Percentiles rank a stretch among this genome's conserved stretches.
Conservation (phyloP, 805 yeast species). For the Middelhovenomyces tepae region DNA sequence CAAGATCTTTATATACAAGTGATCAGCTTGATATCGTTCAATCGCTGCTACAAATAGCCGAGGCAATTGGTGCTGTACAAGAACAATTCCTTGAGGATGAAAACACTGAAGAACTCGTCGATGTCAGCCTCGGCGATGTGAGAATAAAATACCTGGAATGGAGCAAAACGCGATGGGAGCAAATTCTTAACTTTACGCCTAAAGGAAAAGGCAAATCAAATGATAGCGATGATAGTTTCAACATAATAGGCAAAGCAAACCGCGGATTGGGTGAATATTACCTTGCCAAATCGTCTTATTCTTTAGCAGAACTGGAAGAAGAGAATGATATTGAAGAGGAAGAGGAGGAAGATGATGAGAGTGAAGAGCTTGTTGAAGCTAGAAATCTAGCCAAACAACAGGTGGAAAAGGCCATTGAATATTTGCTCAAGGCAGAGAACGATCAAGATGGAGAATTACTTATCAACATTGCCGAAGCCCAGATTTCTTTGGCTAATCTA, state of each 20-base stretch:
- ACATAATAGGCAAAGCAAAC: conserved; percentile 18
- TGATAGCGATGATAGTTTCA: conserved; percentile 8
- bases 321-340: conserved; percentile 19
- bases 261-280: conserved; percentile 26
- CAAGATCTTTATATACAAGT: conserved; percentile 5
- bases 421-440: conserved; percentile 51
- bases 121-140: conserved; percentile 1
- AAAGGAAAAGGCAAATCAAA: conserved; percentile 14
- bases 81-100: conserved; percentile 15
- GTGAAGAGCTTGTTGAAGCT: conserved; percentile 15
- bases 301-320: conserved; percentile 24
- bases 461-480: conserved; percentile 81
- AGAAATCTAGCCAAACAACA: conserved; percentile 35
- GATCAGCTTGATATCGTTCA: conserved; percentile 43
- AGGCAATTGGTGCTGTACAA: conserved; percentile 53
- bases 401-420: conserved; percentile 46
- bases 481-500: conserved; percentile 70
- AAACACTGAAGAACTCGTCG: conserved; percentile 9
- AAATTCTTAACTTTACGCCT: conserved; percentile 8
- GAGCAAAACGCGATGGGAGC: conserved; percentile 15
- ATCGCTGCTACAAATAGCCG: conserved; percentile 40
- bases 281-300: conserved; percentile 24
- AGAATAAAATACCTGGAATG: conserved; percentile 11
- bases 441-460: conserved; percentile 71
- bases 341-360: conserved; percentile 20